Base-by-base conservation (phyloP, 805 yeast genomes). In the Middelhovenomyces tepae region DNA sequence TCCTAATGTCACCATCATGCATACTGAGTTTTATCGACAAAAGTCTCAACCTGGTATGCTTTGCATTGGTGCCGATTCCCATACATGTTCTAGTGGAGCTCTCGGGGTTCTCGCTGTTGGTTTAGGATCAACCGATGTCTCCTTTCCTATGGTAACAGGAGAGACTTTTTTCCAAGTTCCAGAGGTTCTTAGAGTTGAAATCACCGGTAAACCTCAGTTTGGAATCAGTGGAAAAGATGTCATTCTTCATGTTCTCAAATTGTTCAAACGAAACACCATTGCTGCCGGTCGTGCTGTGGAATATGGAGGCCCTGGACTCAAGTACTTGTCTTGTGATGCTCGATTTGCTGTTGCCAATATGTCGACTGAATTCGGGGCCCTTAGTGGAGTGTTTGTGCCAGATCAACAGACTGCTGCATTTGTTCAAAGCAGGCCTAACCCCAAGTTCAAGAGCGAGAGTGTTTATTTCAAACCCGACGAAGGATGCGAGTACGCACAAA, bases 231-330 rank as follows among this genome's bases (percentile, higher is more conserved):
- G 39, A 7, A 36, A 36, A 27, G 39, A 36, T 26, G 31, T 32
- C 4, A 36, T 36, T 17, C 20, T 36, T 10, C 39, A 36, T 20
- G 32, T 36, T 7, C 28, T 36, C 8, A 31, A 31, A 3, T 32
- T 11, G 3, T 36, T 32, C 30, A 36, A 36, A 27, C 13, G 39
- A 10, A 36, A 36, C 27, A 36, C 39, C n/a, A 26, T 36, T 7
- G 39, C 39, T 7, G 39, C 39, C 5, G 36, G 35, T 2, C 18
- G 36, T n/a, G 57, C 54, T 2, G 50, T 52, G 10, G 57, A 52
- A 38, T 52, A 51, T 27, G 51, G 39, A 2, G 57, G 57, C 14
- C 42, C 40, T 10, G 57, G 57, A 19, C 47, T 49, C 4, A 37
- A 28, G 11, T 35, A 47, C 35, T 39, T 52, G 18, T 44, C 49